Base-by-base conservation (phyloP, 257 asterid species). In the Plantago ovata region DNA sequence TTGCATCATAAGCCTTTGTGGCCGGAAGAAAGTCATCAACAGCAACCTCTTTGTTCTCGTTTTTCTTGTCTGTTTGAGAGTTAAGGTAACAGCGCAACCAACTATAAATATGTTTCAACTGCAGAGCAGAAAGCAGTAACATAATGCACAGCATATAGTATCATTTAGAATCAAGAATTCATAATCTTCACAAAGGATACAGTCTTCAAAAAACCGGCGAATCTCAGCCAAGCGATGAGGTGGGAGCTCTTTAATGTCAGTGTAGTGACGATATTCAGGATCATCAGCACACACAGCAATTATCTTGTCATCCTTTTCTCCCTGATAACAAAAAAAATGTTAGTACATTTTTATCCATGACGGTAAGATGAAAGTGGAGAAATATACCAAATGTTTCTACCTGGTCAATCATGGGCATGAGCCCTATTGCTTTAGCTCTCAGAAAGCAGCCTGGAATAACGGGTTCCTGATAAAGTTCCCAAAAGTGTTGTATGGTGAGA, bases 401-500 rank as follows among this genome's bases (percentile, higher is more conserved):
- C 96, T 92, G 95, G 69, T 92, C 97, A 65, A 85, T 92, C 98
- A 92, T 92, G 69, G 97, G 97, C 97, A 92, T 88, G 61, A 92
- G 87, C 14, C 98, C 97, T 71, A 92, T 85, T 64, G 97, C 98
- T 76, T 84, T 88, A 62, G 95, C 98, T 79, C 95, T 82, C 62
- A 92, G 95, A 75, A 92, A 88, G 84, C 95, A 81, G 48, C 98
- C 97, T 1, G 98, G 97, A 65, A 82, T 71, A 68, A 92, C 93
- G 50, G 97, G 95, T 68, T 92, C 98, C 98, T 88, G 84, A 58
- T 53, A 41, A 71, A 61, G 20, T 51, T 57, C 58, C 3, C 18
- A 54, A 60, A 44, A 53, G 60, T 28, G 36, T 64, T 50, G 33
- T 28, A 32, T 10, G 15, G 38, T 41, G 24, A 38, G n/a, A 63